Conservation (phyloP, 257 asterid genomes). For the Ajuga chamaepitys region DNA sequence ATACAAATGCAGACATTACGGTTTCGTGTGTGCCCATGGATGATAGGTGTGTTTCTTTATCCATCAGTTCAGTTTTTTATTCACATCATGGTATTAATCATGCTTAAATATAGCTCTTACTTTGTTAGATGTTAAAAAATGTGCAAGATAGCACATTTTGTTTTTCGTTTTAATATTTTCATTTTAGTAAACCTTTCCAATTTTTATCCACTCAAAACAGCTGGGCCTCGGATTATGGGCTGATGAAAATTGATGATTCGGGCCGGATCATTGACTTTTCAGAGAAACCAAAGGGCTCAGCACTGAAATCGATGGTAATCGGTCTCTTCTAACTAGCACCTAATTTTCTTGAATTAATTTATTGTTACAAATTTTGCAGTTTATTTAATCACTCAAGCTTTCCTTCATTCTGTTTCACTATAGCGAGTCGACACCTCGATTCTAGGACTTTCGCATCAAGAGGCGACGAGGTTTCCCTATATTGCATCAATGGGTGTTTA, state of each 20-base stretch:
- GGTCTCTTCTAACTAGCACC: not conserved
- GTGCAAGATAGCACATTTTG: not conserved
- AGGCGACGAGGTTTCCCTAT: slow-evolving; percentile 56
- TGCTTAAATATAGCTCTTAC: no score
- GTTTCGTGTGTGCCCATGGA: slow-evolving; percentile 95
- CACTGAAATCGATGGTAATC: slow-evolving; percentile 65
- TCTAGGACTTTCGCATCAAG: slow-evolving; percentile 66
- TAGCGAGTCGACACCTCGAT: slow-evolving; percentile 85
- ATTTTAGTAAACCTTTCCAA: not conserved
- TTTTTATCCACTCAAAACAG: slow-evolving; percentile 33
- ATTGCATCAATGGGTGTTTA: slow-evolving; percentile 98
- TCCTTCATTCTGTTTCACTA: not conserved
- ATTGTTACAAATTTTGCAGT: not conserved
- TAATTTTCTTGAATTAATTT: not conserved
- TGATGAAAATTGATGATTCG: slow-evolving; percentile 69
- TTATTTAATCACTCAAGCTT: not conserved
- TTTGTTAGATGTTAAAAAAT: not conserved
- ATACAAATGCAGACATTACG: slow-evolving; percentile 84
- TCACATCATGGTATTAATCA: not conserved
- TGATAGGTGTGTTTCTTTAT: slow-evolving; percentile 47
- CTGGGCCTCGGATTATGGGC: slow-evolving; percentile 89
- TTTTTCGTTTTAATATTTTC: not conserved
- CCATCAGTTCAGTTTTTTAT: not conserved
- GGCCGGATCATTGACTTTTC: slow-evolving; percentile 76
- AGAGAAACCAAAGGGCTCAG: slow-evolving; percentile 87